Base-by-base conservation (phyloP, 306 rosid species). In the Acacia confusa region DNA sequence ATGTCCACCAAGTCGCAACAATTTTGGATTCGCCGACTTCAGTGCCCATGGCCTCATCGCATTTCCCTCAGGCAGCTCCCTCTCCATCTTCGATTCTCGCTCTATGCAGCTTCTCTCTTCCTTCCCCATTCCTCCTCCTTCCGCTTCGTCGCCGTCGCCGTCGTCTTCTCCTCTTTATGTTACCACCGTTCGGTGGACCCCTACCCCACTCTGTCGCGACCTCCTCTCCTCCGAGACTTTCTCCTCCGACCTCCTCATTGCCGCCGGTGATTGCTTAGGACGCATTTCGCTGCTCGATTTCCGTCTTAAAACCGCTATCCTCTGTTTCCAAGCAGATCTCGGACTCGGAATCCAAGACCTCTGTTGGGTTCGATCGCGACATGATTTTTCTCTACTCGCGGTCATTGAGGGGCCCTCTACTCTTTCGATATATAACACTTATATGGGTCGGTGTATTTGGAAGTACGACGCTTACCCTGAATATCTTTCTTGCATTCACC, bases 21-120 rank as follows among this genome's bases (percentile, higher is more conserved):
- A 96, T 88, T 88, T 96, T 36, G 97, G 98, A 91, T 92, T 98
- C 80, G 90, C 89, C 61, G 98, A 96, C 87, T 86, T 93, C 60
- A 90, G 92, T 72, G 38, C 92, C 15, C 86, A 97, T 20, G 98
- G 92, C 47, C 98, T 96, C 76, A 86, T 96, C 44, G 98, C 98
- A 3, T 96, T 91, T 85, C 90, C 98, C 13, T 79, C 98, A 55
- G 97, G 98, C 52, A 92, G 98, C 83, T 91, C 98, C 76, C 78
- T 96, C 74, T 88, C 98, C 79, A 85, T 93, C 89, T 48, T 96
- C 81, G 98, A 93, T 81, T 78, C 92, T 0, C 92, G 91, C 9
- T 96, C 99, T 19, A 89, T 93, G 94, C 98, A 93, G 78, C 91
- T 92, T 73, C 77, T 96, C 72, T 69, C 95, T 36, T 63, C 94